Evolutionary conservation across 2,329 filamentous ascomycete species (phyloP).

Genomic region (Metarhizium robertsii): DNA sequence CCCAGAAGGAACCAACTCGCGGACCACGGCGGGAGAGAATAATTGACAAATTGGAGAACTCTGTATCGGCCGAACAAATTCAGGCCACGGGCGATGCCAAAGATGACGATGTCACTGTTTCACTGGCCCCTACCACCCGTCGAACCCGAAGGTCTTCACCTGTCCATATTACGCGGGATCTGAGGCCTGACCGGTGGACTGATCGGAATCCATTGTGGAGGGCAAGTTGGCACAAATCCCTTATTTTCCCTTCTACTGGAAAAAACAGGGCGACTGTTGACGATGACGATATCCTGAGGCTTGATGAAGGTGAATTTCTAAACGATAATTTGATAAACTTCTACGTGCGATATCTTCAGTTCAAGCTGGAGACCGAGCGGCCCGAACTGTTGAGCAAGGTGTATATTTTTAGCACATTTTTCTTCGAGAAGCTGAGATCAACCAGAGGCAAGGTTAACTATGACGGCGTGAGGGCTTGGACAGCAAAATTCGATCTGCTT

Average conservation of each 20-base stretch:
- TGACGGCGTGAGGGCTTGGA: slow-evolving; percentile 79
- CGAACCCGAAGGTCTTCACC: slow-evolving; percentile 16
- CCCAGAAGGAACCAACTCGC: neutral
- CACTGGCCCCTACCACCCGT: slow-evolving; percentile 11
- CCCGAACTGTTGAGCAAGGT: slow-evolving; percentile 53
- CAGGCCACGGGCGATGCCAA: neutral
- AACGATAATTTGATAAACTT: slow-evolving; percentile 92
- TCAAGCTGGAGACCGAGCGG: slow-evolving; percentile 43
- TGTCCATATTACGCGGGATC: slow-evolving; percentile 4
- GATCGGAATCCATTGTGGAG: slow-evolving; percentile 40
- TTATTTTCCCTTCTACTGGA: slow-evolving; percentile 51
- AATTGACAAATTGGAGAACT: slow-evolving; percentile 2
- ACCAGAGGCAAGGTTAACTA: slow-evolving; percentile 64
- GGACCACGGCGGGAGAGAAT: neutral
- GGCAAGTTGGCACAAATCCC: slow-evolving; percentile 43
- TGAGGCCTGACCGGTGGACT: slow-evolving; percentile 36
- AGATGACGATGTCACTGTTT: neutral
- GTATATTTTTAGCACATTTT: slow-evolving; percentile 89
- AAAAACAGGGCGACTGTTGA: slow-evolving; percentile 57
- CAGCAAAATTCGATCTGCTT: slow-evolving; percentile 74
- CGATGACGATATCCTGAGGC: slow-evolving; percentile 60
- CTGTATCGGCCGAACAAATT: neutral
- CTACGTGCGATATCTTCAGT: slow-evolving; percentile 68
- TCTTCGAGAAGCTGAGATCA: slow-evolving; percentile 69
- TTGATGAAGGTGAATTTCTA: slow-evolving; percentile 77